These are phyloP conservation scores for Grosmannia serpens DNA, from an alignment of 2,329 filamentous ascomycete species.

Conservation along the genomic window DNA sequence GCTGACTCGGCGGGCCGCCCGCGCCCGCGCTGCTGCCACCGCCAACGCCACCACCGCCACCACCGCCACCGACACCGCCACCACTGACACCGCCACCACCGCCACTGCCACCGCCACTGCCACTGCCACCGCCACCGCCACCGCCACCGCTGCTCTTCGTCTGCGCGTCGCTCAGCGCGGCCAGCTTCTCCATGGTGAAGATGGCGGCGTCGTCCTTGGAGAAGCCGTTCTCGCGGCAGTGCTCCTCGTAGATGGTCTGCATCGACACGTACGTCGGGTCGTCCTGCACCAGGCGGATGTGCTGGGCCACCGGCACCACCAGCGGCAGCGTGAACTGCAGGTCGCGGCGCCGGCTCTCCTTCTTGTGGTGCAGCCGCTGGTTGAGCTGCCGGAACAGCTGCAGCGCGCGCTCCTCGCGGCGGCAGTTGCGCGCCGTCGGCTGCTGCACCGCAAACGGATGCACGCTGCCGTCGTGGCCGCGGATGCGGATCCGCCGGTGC, in stretches of 20 bases:
- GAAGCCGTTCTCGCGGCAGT: slow-evolving; percentile 76
- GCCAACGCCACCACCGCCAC: neutral
- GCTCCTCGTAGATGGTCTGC: slow-evolving; percentile 92
- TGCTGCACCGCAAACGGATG: slow-evolving; percentile 96
- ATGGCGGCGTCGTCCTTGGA: slow-evolving; percentile 92
- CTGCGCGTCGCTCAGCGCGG: slow-evolving; percentile 62
- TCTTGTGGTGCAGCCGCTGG: slow-evolving; percentile 78
- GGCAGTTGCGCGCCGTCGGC: slow-evolving; percentile 81
- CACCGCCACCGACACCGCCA: neutral
- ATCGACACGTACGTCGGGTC: slow-evolving; percentile 89
- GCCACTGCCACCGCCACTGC: slow-evolving; percentile 32
- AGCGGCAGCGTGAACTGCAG: slow-evolving; percentile 91
- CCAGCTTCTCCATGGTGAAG: slow-evolving; percentile 90
- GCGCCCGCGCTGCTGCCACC: slow-evolving; percentile 27
- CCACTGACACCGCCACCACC: neutral
- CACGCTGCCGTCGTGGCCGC: slow-evolving; percentile 93
- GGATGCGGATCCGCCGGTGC: slow-evolving; percentile 86
- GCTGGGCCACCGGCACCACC: slow-evolving; percentile 90
- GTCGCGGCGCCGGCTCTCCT: slow-evolving; percentile 87
- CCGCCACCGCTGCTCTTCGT: slow-evolving; percentile 24
- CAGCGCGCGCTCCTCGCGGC: slow-evolving; percentile 86
- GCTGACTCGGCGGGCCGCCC: slow-evolving; percentile 48
- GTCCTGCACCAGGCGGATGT: slow-evolving; percentile 91
- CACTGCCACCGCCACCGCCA: neutral
- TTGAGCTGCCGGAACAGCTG: slow-evolving; percentile 98